Evolutionary conservation across 1,284 basidiomycete genomes (phyloP).

Genomic region (Boletus sp.): DNA sequence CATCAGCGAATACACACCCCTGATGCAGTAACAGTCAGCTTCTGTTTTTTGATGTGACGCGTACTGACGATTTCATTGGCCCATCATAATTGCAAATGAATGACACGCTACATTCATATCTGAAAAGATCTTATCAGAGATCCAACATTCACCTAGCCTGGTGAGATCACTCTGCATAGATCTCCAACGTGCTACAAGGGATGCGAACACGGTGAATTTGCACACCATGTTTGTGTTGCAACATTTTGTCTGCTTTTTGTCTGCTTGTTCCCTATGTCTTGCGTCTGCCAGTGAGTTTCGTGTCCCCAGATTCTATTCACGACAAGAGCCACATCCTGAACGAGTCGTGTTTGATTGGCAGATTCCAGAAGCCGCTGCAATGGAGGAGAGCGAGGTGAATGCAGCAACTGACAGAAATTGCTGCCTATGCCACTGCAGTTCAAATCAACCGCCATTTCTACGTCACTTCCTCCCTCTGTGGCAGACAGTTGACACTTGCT

Average conservation of each 20-base stretch:
- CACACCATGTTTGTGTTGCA: conserved; percentile 17
- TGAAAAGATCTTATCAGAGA: conserved; percentile 14
- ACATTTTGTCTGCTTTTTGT: too few species aligned
- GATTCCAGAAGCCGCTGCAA: conserved; percentile 14
- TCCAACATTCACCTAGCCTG: conserved; percentile 18
- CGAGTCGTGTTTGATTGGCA: not conserved
- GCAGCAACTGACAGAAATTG: too few species aligned
- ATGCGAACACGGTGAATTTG: conserved; percentile 20
- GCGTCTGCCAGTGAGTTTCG: conserved; percentile 15
- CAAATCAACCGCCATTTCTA: too few species aligned
- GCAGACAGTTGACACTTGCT: too few species aligned
- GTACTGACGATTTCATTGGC: not conserved
- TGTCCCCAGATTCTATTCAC: not conserved
- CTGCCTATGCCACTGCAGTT: too few species aligned
- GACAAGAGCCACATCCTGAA: not conserved
- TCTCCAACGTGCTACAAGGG: conserved; percentile 16
- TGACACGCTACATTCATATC: not conserved
- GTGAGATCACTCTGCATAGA: conserved; percentile 15
- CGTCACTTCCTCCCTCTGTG: too few species aligned
- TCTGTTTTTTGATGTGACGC: not conserved
- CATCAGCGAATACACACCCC: conserved; percentile 17
- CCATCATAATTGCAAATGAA: too few species aligned
- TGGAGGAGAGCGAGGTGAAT: too few species aligned
- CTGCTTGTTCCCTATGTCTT: conserved; percentile 11
- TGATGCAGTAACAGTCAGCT: conserved; percentile 18